These are phyloP conservation scores for Dryadomyces sulphureus DNA, from an alignment of 2,329 filamentous ascomycete genomes.

Conservation along the genomic window DNA sequence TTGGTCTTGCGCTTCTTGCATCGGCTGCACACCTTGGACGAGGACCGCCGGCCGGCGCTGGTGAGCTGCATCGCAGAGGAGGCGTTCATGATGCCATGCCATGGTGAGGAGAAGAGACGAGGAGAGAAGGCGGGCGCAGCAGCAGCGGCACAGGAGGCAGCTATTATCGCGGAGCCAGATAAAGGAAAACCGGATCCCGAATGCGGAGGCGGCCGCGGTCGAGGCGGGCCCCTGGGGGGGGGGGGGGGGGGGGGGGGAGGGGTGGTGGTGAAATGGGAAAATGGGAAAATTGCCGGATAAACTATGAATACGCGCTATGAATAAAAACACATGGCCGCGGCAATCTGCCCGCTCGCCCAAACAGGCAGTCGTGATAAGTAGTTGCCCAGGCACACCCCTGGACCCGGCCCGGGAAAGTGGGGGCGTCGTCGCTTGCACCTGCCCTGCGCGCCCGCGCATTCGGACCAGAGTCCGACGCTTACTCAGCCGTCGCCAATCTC, in stretches of 20 bases:
- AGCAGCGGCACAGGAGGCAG: no score
- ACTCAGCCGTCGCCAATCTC: no score
- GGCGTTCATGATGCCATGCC: not conserved
- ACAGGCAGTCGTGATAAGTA: not conserved
- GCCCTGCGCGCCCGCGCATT: not conserved
- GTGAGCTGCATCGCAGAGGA: not conserved
- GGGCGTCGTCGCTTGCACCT: not conserved
- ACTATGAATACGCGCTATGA: not conserved
- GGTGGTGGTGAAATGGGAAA: no score
- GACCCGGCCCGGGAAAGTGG: not conserved
- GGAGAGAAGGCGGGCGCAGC: no score
- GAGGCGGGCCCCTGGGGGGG: no score
- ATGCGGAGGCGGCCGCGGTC: no score
- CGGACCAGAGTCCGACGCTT: no score
- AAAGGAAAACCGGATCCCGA: no score
- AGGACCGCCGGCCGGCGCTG: not conserved
- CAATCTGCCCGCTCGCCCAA: not conserved
- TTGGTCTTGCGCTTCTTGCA: slow-evolving; percentile 3
- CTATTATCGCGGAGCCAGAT: no score
- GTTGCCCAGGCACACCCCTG: not conserved
- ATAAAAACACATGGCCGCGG: not conserved
- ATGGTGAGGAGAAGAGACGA: not conserved
- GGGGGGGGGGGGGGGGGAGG: no score
- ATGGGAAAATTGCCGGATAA: not conserved
- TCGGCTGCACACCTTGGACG: slow-evolving; percentile 1